Evolutionary conservation across 129 eudicot species (phyloP).

Genomic region (Centaurea solstitialis): DNA sequence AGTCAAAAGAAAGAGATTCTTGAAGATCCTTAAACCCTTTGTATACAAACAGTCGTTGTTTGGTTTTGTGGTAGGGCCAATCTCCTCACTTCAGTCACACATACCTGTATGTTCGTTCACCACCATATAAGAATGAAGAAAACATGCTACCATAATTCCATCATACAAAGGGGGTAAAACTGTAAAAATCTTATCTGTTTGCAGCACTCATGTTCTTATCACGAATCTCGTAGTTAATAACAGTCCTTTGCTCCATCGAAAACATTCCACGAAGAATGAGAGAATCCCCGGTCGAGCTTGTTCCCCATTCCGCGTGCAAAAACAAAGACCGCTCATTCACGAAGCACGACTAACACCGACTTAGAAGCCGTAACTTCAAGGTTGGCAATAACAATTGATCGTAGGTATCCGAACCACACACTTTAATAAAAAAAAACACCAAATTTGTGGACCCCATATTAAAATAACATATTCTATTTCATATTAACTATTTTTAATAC

Average conservation of each 20-base stretch:
- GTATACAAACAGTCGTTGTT: conserved; percentile 68
- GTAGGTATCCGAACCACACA: too few species aligned
- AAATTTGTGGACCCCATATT: too few species aligned
- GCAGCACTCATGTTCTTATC: conserved; percentile 97
- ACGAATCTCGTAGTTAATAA: conserved; percentile 68
- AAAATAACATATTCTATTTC: too few species aligned
- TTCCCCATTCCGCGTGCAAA: conserved; percentile 71
- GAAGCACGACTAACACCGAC: conserved; percentile 78
- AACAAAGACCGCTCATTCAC: conserved; percentile 84
- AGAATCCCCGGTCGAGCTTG: conserved; percentile 72
- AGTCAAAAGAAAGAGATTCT: conserved; percentile 72
- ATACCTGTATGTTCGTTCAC: conserved; percentile 63
- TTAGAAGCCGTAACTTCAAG: conserved; percentile 73
- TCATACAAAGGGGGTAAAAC: not conserved
- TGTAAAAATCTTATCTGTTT: conserved; percentile 55
- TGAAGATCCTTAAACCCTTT: conserved; percentile 87
- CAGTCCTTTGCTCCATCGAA: conserved; percentile 52
- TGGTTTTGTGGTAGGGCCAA: conserved; percentile 81
- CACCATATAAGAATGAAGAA: not conserved
- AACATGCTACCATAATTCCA: not conserved
- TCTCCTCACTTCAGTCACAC: conserved; percentile 90
- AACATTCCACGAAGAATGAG: conserved; percentile 73
- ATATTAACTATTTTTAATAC: too few species aligned
- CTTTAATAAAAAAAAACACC: too few species aligned
- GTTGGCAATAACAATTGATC: conserved; percentile 75